A percentile compares a stretch with the other conserved stretches of the same genome.
phyloP scores from a whole-genome alignment of 2,329 filamentous ascomycete genomes.

The Aspergillus persii region DNA sequence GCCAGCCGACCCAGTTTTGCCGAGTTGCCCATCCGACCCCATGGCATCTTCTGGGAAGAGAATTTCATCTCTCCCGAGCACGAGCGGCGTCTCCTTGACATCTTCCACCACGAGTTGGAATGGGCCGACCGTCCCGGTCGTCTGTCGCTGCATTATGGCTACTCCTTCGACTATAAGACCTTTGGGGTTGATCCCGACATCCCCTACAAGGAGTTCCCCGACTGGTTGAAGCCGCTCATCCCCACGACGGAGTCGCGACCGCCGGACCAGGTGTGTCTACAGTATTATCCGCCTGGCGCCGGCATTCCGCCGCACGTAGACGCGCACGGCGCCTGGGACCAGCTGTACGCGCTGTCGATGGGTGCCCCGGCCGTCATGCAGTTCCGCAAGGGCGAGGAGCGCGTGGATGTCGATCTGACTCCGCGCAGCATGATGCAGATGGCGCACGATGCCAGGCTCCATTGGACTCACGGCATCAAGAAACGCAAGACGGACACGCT shows the following conservation, averaged over 20 bases:
- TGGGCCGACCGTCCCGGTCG: slow-evolving; percentile 51
- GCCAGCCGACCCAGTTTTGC: slow-evolving; percentile 14
- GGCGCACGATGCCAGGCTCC: slow-evolving; percentile 50
- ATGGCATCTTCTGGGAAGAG: slow-evolving; percentile 41
- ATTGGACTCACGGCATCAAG: slow-evolving; percentile 58
- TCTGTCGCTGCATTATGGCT: slow-evolving; percentile 55
- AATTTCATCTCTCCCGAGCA: slow-evolving; percentile 50
- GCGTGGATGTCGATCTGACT: slow-evolving; percentile 47
- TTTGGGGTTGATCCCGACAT: slow-evolving; percentile 54
- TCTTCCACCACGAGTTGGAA: slow-evolving; percentile 46
- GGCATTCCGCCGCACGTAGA: slow-evolving; percentile 63
- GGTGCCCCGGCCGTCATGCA: slow-evolving; percentile 34
- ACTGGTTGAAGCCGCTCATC: slow-evolving; percentile 52
- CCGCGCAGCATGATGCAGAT: slow-evolving; percentile 54
- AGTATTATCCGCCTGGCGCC: slow-evolving; percentile 59
- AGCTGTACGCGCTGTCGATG: slow-evolving; percentile 34
- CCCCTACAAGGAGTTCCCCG: slow-evolving; percentile 52
- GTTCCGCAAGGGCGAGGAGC: slow-evolving; percentile 29
- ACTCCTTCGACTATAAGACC: slow-evolving; percentile 59
- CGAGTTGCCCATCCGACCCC: slow-evolving; percentile 25
- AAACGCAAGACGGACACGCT: slow-evolving; percentile 53
- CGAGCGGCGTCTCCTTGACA: slow-evolving; percentile 45
- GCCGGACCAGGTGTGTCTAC: slow-evolving; percentile 59
- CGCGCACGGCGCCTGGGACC: slow-evolving; percentile 50
- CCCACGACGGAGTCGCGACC: slow-evolving; percentile 44